Evolutionary conservation across 2,329 filamentous ascomycete genomes (phyloP), one percentile per base, ranked within the genome.

Genomic region (Scytalidium sp.): DNA sequence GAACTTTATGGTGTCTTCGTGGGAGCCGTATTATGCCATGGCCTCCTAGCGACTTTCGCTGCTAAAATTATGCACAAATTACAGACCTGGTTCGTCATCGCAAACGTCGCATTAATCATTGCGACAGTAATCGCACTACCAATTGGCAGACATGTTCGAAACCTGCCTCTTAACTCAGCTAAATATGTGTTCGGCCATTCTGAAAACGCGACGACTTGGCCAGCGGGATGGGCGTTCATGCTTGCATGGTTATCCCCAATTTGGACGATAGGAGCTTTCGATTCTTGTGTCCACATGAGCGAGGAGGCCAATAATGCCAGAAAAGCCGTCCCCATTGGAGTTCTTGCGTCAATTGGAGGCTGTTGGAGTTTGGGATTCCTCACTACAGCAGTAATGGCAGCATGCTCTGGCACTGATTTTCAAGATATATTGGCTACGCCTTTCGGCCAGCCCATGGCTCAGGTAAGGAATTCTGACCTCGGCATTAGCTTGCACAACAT

Each of bases 231-330:
- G 75, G 68, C 76, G 0, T 84, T 84, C 56, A 81, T 85, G 68
- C 65, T 84, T 2, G 68, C 78, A 0, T 84, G 80, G 78, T 68
- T 85, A 19, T 74, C 71, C 23, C 81, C 81, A 0, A 84, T 85
- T 52, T 85, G 81, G 81, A 81, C 79, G 1, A 78, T 78, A 29
- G 71, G 70, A n/a, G 74, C 70, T 2, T 83, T 83, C 53, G 79
- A 83, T 57, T 75, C 72, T 2, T 82, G 78, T 49, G 77, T 79
- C 7, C 77, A 83, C 55, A 81, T 84, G 71, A 76, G 74, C 40
- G 81, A 84, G 62, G 81, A 84, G 60, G 80, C 81, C 0, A 67
- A 75, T 40, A 81, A 85, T 63, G 81, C 81, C 1, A 75, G 78
- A 3, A 78, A 74, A 47, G 79, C 80, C 1, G 80, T 83, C 1